Evolutionary conservation across 2,329 filamentous ascomycete genomes (phyloP).

Genomic region (Colletotrichum sp.): DNA sequence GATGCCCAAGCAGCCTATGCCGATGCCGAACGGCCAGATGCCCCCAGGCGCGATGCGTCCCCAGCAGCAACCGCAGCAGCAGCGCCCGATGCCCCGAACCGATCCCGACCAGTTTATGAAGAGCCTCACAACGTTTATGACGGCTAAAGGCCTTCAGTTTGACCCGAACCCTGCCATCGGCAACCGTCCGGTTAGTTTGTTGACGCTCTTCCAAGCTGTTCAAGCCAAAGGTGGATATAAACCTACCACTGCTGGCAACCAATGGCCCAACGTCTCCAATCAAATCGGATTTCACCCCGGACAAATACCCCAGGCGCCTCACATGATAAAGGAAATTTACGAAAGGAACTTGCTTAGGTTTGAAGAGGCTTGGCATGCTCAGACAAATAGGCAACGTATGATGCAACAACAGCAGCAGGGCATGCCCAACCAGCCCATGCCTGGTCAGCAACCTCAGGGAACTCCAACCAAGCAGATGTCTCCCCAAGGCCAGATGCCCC

Average conservation of each 20-base stretch:
- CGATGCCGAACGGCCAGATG: constrained; percentile 62
- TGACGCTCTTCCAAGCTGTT: constrained; percentile 79
- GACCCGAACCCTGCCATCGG: constrained; percentile 77
- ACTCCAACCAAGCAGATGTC: constrained; percentile 51
- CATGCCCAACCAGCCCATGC: constrained; percentile 35
- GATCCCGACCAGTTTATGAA: constrained; percentile 77
- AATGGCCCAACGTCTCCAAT: constrained; percentile 77
- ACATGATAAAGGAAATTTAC: constrained; percentile 76
- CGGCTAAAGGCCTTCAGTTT: constrained; percentile 72
- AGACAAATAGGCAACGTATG: constrained; percentile 59
- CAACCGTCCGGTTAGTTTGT: constrained; percentile 75
- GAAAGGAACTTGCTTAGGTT: constrained; percentile 79
- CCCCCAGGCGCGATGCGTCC: constrained; percentile 54
- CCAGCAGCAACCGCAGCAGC: constrained; percentile 45
- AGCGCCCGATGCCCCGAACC: constrained; percentile 42
- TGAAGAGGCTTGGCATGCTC: constrained; percentile 69
- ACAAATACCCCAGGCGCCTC: constrained; percentile 69
- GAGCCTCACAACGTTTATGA: constrained; percentile 79
- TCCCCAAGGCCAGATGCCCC: constrained; percentile 30
- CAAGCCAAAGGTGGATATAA: constrained; percentile 79
- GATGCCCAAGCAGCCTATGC: constrained; percentile 58
- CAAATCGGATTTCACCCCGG: constrained; percentile 65
- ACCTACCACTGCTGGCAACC: constrained; percentile 70
- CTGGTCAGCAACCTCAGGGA: constrained; percentile 31
- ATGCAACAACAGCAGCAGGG: constrained; percentile 45